Percentiles rank a stretch among this genome's conserved stretches.
phyloP scores from a whole-genome alignment of 2,329 filamentous ascomycete species.

The Phaeophleospora eucalypticola region DNA sequence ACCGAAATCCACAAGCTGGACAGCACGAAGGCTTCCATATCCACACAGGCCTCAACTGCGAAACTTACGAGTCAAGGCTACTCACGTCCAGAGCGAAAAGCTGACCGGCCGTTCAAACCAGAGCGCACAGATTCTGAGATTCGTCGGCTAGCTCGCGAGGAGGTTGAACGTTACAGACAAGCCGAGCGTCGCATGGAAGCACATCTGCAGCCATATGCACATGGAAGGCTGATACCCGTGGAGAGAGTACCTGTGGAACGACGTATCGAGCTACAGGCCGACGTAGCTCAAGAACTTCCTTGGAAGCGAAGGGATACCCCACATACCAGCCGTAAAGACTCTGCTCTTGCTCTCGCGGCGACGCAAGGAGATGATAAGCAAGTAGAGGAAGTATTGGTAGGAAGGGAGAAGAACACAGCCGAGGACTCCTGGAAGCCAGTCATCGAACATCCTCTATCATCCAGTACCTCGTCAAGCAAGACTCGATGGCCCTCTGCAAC shows the following conservation, averaged over 20 bases:
- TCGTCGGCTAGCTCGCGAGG: constrained; percentile 32
- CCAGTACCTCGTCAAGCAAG: constrained; percentile 10
- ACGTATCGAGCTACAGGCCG: constrained; percentile 22
- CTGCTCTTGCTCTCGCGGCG: background rate
- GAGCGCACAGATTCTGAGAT: constrained; percentile 21
- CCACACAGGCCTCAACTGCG: background rate
- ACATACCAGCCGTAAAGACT: constrained; percentile 6
- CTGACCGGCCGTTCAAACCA: no score
- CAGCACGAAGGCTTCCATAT: background rate
- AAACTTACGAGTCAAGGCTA: background rate
- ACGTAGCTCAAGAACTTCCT: constrained; percentile 11
- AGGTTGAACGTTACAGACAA: constrained; percentile 32
- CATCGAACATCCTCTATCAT: background rate
- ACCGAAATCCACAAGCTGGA: background rate
- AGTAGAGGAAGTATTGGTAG: background rate
- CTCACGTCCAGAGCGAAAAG: no score
- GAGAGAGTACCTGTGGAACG: constrained; percentile 20
- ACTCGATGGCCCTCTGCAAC: constrained; percentile 9
- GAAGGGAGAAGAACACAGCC: background rate
- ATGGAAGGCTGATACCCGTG: constrained; percentile 29
- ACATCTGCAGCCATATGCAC: constrained; percentile 28
- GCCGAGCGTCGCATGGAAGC: constrained; percentile 32
- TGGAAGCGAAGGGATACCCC: no score
- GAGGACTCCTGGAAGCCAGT: background rate
- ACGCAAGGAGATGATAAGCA: background rate